Conservation (phyloP, 2,329 filamentous ascomycete genomes). For the Bertia moriformis region DNA sequence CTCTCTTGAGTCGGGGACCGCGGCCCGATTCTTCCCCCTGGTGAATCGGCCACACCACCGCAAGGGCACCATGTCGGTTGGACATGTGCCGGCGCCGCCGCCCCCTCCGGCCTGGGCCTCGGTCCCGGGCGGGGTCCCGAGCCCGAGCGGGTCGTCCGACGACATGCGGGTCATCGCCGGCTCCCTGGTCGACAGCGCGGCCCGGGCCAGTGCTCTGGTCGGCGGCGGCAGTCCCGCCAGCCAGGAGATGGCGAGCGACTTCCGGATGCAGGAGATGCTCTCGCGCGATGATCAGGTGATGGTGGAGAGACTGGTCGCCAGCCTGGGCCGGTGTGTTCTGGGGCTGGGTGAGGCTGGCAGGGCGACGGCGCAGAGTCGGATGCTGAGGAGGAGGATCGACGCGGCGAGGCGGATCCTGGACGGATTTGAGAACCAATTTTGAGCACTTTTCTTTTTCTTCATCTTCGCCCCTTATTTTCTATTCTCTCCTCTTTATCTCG, state of each 20-base stretch:
- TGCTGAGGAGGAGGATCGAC: slow-evolving; percentile 60
- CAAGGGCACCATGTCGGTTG: slow-evolving; percentile 12
- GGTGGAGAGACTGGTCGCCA: slow-evolving; percentile 43
- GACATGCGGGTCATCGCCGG: slow-evolving; percentile 30
- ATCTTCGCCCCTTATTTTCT: no score
- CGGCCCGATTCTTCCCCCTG: slow-evolving; percentile 46
- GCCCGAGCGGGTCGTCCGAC: slow-evolving; percentile 32
- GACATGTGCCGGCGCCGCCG: not conserved
- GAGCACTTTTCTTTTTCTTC: no score
- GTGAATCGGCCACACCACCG: slow-evolving; percentile 31
- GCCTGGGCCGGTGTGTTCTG: slow-evolving; percentile 43
- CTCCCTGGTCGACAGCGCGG: slow-evolving; percentile 30
- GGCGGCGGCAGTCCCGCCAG: slow-evolving; percentile 11
- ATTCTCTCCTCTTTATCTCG: no score
- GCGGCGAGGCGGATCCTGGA: slow-evolving; percentile 61
- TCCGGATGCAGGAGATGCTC: slow-evolving; percentile 30
- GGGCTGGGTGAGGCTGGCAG: slow-evolving; percentile 38
- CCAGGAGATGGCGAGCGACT: no score
- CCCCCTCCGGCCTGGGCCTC: no score
- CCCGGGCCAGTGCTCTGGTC: slow-evolving; percentile 21
- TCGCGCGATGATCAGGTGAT: slow-evolving; percentile 41
- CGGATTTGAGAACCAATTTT: no score
- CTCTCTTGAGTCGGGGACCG: slow-evolving; percentile 39
- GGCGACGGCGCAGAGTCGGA: slow-evolving; percentile 40
- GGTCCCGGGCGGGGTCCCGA: slow-evolving; percentile 28